Evolutionary conservation across 345 rosid genomes (phyloP), one percentile per base, ranked within the genome.

Genomic region (Gossypium ekmanianum): DNA sequence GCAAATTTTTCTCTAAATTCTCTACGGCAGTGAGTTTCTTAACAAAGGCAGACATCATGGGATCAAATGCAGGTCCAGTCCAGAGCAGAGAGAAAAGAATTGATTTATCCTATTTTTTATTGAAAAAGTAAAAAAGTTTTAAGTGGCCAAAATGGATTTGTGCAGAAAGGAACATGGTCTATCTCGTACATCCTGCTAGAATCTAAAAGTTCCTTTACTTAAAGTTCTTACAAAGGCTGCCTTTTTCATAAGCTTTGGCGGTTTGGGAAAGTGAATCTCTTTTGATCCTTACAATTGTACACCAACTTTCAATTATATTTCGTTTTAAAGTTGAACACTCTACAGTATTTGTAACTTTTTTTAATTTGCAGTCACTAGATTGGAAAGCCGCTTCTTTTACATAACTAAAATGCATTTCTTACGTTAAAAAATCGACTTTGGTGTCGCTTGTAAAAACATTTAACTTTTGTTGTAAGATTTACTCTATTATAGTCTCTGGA

Each of bases 1-100:
- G 83, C 77, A 77, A 79, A 34, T 12, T 26, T 54, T 26, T 1
- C 75, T 52, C 64, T 54, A 70, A 20, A 22, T 72, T 73, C 55
- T 80, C 80, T 29, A 78, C 57, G 76, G 72, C 41, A 61, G 59
- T 45, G 83, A 68, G 63, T 26, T 78, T 71, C 56, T 73, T 44
- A 61, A 71, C 80, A 74, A 81, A 71, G 70, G 44, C 80, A 57
- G 76, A 79, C 86, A 83, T 84, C 81, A 86, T 84, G 76, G 86
- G 87, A 86, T 88, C 87, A 79, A 83, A 83, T 83, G 86, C 80
- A 69, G 76, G 76, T 11, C 63, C 34, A 51, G 52, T 20, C 34
- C 62, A 20, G 20, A 6, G 57, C 39, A 34, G 26, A 41, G 4
- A 22, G 48, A 51, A 22, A 58, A 61, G 1, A 51, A 66, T 18